phyloP scores from a whole-genome alignment of 345 rosid genomes.

The Zanthoxylum bungeanum region DNA sequence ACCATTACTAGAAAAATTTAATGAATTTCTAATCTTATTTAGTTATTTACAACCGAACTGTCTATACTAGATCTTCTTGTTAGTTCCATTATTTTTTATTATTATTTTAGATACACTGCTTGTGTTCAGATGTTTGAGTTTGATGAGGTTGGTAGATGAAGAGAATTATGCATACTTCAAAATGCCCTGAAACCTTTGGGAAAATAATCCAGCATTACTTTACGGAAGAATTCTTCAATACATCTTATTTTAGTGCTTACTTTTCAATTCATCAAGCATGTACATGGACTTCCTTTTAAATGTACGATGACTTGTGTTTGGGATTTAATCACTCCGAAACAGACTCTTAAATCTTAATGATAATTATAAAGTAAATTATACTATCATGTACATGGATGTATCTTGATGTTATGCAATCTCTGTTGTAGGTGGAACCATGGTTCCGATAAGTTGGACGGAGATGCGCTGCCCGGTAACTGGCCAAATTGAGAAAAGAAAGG shows the following conservation, averaged over 20 bases:
- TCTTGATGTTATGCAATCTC: slow-evolving; percentile 5
- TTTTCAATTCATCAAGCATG: background rate
- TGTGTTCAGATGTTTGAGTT: background rate
- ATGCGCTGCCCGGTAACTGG: slow-evolving; percentile 91
- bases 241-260: background rate
- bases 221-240: background rate
- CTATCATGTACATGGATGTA: background rate
- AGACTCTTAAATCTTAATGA: no score
- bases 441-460: slow-evolving; percentile 93
- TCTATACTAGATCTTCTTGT: no score
- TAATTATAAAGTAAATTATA: no score
- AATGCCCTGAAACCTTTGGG: background rate
- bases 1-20: no score
- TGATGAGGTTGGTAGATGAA: background rate
- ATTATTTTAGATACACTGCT: no score
- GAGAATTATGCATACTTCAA: background rate
- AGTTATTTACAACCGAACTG: no score
- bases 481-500: slow-evolving; percentile 83
- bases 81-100: no score
- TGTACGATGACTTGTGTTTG: no score
- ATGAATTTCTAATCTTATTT: no score
- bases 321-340: no score
- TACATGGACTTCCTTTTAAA: background rate
- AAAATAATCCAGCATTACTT: background rate
- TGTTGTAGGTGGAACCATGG: slow-evolving; percentile 74